Evolutionary conservation across 2,329 filamentous ascomycete species (phyloP).

Genomic region (Daldinia sp.): DNA sequence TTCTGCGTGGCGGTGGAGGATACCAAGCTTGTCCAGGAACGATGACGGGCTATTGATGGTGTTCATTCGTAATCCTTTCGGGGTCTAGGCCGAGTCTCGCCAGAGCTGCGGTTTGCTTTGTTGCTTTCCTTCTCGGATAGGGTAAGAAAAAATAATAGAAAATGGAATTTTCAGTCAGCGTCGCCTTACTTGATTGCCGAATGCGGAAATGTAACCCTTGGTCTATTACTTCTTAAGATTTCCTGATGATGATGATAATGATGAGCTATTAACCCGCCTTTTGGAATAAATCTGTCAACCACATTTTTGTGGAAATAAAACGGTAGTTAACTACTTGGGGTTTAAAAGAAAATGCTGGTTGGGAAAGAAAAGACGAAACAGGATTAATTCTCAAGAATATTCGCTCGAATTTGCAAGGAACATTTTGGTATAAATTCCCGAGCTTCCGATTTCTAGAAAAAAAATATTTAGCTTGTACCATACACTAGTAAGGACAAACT

Average conservation of each 20-base stretch:
- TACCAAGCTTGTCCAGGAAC: constrained; percentile 35
- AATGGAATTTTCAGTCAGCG: constrained; percentile 10
- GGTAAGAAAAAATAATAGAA: constrained; percentile 1
- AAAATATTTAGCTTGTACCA: constrained; percentile 11
- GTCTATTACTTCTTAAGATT: background rate
- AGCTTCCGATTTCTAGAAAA: constrained; percentile 10
- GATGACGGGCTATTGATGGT: constrained; percentile 38
- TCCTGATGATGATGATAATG: background rate
- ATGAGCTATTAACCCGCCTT: background rate
- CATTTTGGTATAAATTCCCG: background rate
- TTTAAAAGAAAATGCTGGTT: background rate
- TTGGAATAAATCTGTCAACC: background rate
- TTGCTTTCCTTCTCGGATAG: constrained; percentile 18
- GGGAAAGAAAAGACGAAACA: background rate
- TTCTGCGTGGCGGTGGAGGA: constrained; percentile 36
- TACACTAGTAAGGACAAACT: constrained; percentile 9
- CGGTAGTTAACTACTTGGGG: background rate
- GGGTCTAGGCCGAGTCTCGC: constrained; percentile 26
- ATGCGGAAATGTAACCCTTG: constrained; percentile 11
- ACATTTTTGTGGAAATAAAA: constrained; percentile 1
- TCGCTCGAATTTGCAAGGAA: background rate
- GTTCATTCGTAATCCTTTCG: constrained; percentile 34
- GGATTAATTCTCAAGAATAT: background rate
- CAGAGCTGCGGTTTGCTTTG: constrained; percentile 19
- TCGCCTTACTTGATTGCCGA: constrained; percentile 25